Base-by-base conservation (phyloP, 2,329 filamentous ascomycete species). In the Exophiala sp. region DNA sequence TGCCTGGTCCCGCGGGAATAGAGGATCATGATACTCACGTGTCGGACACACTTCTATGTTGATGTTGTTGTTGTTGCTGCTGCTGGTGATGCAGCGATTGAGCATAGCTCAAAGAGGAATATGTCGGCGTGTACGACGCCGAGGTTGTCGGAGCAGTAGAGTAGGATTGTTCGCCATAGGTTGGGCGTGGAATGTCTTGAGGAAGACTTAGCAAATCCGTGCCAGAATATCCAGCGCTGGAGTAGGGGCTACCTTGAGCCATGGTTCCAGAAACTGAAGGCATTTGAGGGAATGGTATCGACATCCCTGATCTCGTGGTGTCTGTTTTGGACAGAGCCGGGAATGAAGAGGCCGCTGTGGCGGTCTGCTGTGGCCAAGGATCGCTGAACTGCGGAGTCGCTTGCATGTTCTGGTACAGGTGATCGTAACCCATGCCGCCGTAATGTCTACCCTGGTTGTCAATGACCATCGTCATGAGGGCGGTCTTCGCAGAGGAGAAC, bases 391-490 rank as follows among this genome's bases (percentile, higher is more conserved):
- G 85, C 58, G 86, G 81, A 34, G 68, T 62, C 35, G 61, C 72
- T 66, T 71, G 74, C 63, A 83, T 79, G 78, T 81, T 77, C 68
- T 70, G 77, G 65, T 74, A 77, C 66, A 86, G 82, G 77, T 89
- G 82, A 68, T 81, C 78, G 75, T 91, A 93, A 69, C 81, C 82
- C 74, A 95, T 78, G 67, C 78, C 80, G 65, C 79, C 86, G 73
- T 85, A 87, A 68, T 81, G 81, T 74, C 82, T 87, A 73, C 91
- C 88, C 70, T 89, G 86, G 65, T 82, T 82, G 74, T 95, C 88
- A 75, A 95, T 81, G 70, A 90, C 87, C 88, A 95, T 95, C 73
- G 88, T 93, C 89, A 95, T 95, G 53, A 46, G 52, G 58, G 39
- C 48, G 46, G 55, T 55, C 22, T 49, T 50, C 30, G 37, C 21